phyloP scores from a whole-genome alignment of 352 stramenopile genomes.

The Globisporangium lucens region DNA sequence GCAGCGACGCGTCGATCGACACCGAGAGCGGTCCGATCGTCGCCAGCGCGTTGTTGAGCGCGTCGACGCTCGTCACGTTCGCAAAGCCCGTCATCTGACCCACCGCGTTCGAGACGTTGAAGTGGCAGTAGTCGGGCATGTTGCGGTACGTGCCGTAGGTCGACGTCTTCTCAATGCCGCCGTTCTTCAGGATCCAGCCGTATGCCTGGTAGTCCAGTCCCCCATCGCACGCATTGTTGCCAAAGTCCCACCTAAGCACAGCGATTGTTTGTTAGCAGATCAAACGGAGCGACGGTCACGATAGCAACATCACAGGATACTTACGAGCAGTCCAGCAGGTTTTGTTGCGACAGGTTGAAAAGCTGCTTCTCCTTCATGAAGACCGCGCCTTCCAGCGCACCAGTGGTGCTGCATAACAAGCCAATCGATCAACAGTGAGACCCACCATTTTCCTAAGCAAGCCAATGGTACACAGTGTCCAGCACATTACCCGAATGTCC shows the following conservation, averaged over 20 bases:
- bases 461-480: not conserved
- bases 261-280: not conserved
- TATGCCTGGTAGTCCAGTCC: constrained; percentile 90
- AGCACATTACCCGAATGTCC: constrained; percentile 79
- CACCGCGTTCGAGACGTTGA: constrained; percentile 68
- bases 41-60: constrained; percentile 78
- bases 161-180: constrained; percentile 68
- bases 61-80: constrained; percentile 72
- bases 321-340: constrained; percentile 88
- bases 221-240: constrained; percentile 89
- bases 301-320: too few relatives aligned
- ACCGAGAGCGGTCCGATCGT: constrained; percentile 85
- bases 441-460: not conserved
- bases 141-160: constrained; percentile 90
- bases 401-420: constrained; percentile 54
- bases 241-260: constrained; percentile 75
- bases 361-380: constrained; percentile 73
- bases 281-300: too few relatives aligned
- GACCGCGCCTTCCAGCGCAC: constrained; percentile 70
- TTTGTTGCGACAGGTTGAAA: constrained; percentile 87
- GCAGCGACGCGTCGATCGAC: constrained; percentile 81
- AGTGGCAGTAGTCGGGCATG: constrained; percentile 87
- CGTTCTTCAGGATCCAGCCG: constrained; percentile 82
- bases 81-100: constrained; percentile 74
- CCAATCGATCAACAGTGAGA: constrained; percentile 8